phyloP scores from a whole-genome alignment of 2,329 filamentous ascomycete genomes.

The Aspergillus versicolor region DNA sequence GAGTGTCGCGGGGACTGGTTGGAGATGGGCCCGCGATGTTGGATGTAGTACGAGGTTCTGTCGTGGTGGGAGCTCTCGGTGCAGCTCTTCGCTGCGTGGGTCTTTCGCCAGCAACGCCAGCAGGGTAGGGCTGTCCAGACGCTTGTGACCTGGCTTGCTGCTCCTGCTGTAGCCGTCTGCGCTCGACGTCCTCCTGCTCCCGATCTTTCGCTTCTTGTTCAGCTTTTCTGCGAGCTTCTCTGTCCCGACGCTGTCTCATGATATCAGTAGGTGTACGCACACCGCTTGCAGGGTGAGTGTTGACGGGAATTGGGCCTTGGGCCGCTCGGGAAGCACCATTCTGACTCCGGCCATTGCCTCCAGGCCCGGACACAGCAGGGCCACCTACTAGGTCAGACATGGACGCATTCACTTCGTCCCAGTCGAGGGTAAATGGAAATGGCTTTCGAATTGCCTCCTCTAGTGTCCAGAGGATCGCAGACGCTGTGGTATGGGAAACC shows the following conservation, averaged over 20 bases:
- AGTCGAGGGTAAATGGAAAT: conserved; percentile 77
- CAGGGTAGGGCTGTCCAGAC: conserved; percentile 43
- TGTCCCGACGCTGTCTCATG: conserved; percentile 79
- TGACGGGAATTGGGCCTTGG: conserved; percentile 54
- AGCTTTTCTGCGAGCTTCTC: conserved; percentile 69
- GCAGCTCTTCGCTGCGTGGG: conserved; percentile 18
- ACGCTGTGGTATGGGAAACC: conserved; percentile 80
- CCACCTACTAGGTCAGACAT: conserved; percentile 82
- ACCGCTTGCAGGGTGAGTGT: conserved; percentile 52
- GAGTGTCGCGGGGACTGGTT: conserved; percentile 20
- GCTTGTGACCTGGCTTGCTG: conserved; percentile 30
- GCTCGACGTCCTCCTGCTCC: conserved; percentile 54
- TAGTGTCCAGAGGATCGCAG: conserved; percentile 86
- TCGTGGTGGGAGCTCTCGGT: conserved; percentile 11
- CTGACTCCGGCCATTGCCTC: conserved; percentile 55
- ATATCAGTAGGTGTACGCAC: conserved; percentile 86
- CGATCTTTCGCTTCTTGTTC: conserved; percentile 63
- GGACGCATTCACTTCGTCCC: conserved; percentile 81
- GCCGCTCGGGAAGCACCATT: conserved; percentile 58
- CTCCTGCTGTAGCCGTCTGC: conserved; percentile 39
- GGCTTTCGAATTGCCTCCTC: conserved; percentile 87
- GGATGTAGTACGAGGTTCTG: conserved; percentile 14
- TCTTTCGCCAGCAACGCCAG: conserved; percentile 38
- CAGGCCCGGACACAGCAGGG: conserved; percentile 44
- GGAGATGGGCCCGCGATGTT: conserved; percentile 11